A percentile compares a stretch with the other conserved stretches of the same genome.
Evolutionary conservation across 2,329 filamentous ascomycete species (phyloP).

Genomic region (Grosmannia serpens): DNA sequence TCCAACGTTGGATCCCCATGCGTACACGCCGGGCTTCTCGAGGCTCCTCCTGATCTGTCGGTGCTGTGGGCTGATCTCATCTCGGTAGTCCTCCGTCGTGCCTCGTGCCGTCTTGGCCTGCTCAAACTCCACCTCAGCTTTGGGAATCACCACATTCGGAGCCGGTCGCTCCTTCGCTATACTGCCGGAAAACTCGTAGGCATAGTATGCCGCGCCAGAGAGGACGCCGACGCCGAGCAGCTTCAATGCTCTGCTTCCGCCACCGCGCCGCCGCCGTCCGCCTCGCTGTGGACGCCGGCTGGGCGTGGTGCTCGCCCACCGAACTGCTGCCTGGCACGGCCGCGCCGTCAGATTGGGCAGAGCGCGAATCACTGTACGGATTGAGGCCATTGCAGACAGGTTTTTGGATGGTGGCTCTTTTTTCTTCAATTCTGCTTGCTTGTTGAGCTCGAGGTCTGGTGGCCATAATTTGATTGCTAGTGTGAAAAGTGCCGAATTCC

Average conservation of each 20-base stretch:
- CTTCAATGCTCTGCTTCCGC: not conserved
- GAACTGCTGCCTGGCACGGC: not conserved
- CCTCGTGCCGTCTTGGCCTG: conserved; percentile 17
- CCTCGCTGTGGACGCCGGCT: not conserved
- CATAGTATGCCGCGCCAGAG: conserved; percentile 12
- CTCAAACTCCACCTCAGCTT: conserved; percentile 55
- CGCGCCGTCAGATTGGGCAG: not conserved
- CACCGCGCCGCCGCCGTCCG: not conserved
- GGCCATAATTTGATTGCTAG: not conserved
- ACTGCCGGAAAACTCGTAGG: conserved; percentile 18
- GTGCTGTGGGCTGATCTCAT: conserved; percentile 67
- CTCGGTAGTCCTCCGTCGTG: not conserved
- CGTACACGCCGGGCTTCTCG: conserved; percentile 78
- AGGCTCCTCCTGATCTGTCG: conserved; percentile 75
- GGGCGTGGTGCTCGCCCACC: conserved; percentile 1
- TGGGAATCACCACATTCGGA: conserved; percentile 10
- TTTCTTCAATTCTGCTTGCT: not conserved
- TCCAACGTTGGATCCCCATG: conserved; percentile 83
- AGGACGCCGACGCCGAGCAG: conserved; percentile 10
- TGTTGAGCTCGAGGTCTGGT: not conserved
- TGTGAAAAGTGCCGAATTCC: not conserved
- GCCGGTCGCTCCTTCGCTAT: not conserved
- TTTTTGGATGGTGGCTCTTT: not conserved
- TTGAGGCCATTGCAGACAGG: conserved; percentile 5
- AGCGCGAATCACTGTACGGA: conserved; percentile 3